phyloP scores from a whole-genome alignment of 129 eudicot genomes.

The Artemisia tridentata region DNA sequence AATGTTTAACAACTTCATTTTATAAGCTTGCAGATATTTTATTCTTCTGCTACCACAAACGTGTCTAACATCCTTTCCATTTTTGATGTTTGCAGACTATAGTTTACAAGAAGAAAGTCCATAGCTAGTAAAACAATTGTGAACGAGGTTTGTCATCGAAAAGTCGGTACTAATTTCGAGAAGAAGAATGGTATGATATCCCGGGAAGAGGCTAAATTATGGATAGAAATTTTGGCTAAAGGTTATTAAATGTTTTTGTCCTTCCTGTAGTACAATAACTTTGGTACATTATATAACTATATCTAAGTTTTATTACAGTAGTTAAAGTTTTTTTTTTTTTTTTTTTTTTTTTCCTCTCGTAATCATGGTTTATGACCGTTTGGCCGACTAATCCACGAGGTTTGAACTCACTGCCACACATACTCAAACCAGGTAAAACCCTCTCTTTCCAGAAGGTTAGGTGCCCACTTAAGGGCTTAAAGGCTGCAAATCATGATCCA shows the following conservation, averaged over 20 bases:
- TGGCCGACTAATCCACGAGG: too few relatives aligned
- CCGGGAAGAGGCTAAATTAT: neutral
- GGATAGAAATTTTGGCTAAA: slow-evolving; percentile 11
- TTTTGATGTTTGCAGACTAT: slow-evolving; percentile 16
- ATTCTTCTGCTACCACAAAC: too few relatives aligned
- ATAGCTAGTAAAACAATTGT: neutral
- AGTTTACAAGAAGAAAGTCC: slow-evolving; percentile 16
- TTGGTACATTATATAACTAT: slow-evolving; percentile 11
- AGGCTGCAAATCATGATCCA: too few relatives aligned
- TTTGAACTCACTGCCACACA: too few relatives aligned
- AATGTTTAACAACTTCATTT: neutral
- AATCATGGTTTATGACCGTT: too few relatives aligned
- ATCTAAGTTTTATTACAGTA: neutral
- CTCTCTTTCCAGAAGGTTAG: too few relatives aligned
- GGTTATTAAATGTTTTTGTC: slow-evolving; percentile 15
- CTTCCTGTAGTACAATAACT: neutral
- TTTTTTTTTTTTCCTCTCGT: too few relatives aligned
- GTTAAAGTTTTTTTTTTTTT: neutral
- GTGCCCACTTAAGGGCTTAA: too few relatives aligned
- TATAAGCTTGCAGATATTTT: neutral
- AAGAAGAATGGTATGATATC: neutral
- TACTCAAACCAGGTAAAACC: too few relatives aligned
- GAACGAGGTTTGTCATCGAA: too few relatives aligned
- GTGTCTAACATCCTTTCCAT: neutral
- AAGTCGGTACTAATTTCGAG: neutral